phyloP scores from a whole-genome alignment of 805 yeast species.

The Ascoidea rubescens region DNA sequence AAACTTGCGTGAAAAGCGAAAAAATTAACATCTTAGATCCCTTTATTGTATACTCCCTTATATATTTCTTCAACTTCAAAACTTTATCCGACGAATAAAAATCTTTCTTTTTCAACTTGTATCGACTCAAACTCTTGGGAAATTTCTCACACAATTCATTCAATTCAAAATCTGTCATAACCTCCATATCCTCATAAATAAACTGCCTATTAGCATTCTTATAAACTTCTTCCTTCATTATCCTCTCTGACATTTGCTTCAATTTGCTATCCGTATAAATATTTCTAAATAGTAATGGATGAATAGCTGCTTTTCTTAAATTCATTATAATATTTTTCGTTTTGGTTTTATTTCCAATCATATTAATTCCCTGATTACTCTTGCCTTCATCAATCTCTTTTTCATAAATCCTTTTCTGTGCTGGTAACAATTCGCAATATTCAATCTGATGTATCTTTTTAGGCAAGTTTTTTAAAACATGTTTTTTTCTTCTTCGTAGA shows the following conservation, averaged over 20 bases:
- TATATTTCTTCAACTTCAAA: slow-evolving; percentile 34
- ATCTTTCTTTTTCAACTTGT: slow-evolving; percentile 38
- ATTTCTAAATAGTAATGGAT: slow-evolving; percentile 73
- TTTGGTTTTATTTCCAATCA: slow-evolving; percentile 13
- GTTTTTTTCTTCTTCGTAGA: slow-evolving; percentile 79
- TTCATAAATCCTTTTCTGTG: slow-evolving; percentile 47
- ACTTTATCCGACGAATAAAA: slow-evolving; percentile 67
- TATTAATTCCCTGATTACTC: slow-evolving; percentile 14
- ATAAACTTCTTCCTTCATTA: slow-evolving; percentile 73
- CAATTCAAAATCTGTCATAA: slow-evolving; percentile 86
- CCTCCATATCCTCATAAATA: slow-evolving; percentile 88
- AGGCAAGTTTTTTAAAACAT: slow-evolving; percentile 84
- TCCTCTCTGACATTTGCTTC: slow-evolving; percentile 56
- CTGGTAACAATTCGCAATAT: slow-evolving; percentile 45
- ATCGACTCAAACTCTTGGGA: slow-evolving; percentile 46
- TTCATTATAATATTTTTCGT: slow-evolving; percentile 72
- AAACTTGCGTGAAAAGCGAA: slow-evolving; percentile 83
- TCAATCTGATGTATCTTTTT: slow-evolving; percentile 51
- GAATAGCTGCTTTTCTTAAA: slow-evolving; percentile 83
- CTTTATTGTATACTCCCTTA: slow-evolving; percentile 39
- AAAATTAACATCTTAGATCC: slow-evolving; percentile 67
- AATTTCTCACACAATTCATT: slow-evolving; percentile 61
- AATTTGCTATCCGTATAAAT: slow-evolving; percentile 43
- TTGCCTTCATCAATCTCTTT: slow-evolving; percentile 17
- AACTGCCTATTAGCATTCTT: slow-evolving; percentile 61